These are phyloP conservation scores for Eimeria praecox DNA, from an alignment of 169 alveolate species.

Conservation along the genomic window DNA sequence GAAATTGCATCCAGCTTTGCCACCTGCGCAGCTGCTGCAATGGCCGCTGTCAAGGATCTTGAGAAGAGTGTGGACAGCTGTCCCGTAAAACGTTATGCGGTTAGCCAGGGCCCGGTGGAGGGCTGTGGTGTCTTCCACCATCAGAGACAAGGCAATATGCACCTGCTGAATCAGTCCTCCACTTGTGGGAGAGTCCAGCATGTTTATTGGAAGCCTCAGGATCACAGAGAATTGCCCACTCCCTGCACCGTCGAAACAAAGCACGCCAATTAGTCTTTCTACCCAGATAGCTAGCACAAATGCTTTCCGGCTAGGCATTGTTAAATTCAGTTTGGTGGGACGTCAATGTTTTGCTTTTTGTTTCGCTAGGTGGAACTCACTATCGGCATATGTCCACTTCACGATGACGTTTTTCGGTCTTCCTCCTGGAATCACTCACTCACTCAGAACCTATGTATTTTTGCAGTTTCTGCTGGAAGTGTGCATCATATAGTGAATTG, in stretches of 20 bases:
- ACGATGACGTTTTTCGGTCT: conserved; percentile 53
- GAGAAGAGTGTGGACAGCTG: conserved; percentile 57
- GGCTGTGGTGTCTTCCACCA: conserved; percentile 57
- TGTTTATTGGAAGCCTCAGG: conserved; percentile 44
- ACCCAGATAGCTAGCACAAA: neutral
- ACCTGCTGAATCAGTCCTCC: conserved; percentile 41
- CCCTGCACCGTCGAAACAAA: conserved; percentile 11
- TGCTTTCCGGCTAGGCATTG: neutral
- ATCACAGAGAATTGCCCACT: conserved; percentile 31
- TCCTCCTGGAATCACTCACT: conserved; percentile 12
- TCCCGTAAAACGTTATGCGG: conserved; percentile 52
- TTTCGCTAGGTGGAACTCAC: conserved; percentile 5
- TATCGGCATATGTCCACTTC: conserved; percentile 47
- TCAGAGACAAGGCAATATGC: conserved; percentile 9
- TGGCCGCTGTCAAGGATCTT: conserved; percentile 65
- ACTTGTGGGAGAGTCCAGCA: conserved; percentile 60
- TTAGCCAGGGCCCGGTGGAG: conserved; percentile 45
- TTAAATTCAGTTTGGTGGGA: neutral
- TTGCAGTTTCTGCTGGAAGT: neutral
- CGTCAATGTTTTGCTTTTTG: neutral
- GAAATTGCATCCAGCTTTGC: conserved; percentile 16
- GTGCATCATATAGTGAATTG: neutral
- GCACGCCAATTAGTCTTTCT: neutral
- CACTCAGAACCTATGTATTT: neutral
- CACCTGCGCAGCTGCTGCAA: conserved; percentile 46